Evolutionary conservation across 768 basidiomycete genomes (phyloP).

Genomic region (Hericium erinaceus): DNA sequence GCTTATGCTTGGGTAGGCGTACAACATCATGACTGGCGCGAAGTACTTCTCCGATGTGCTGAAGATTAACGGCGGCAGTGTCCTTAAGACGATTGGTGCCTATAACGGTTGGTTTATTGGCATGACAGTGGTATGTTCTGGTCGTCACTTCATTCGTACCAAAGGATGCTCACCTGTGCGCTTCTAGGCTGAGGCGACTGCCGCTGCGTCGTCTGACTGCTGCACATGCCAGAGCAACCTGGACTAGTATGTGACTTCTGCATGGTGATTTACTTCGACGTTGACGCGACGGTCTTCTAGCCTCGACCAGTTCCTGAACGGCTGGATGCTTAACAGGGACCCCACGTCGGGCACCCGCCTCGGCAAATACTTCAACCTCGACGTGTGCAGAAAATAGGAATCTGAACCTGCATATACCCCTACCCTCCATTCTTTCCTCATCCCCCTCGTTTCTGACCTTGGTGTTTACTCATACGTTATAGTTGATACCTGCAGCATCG

Average conservation of each 20-base stretch:
- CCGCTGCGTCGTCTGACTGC: slow-evolving; percentile 43
- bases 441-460: too few relatives aligned
- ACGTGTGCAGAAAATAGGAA: slow-evolving; percentile 20
- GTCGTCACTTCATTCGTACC: not conserved
- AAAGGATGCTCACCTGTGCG: not conserved
- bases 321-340: slow-evolving; percentile 56
- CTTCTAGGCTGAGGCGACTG: slow-evolving; percentile 43
- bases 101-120: slow-evolving; percentile 68
- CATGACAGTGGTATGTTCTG: slow-evolving; percentile 46
- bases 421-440: too few relatives aligned
- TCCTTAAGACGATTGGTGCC: slow-evolving; percentile 50
- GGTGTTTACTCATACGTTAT: too few relatives aligned
- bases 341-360: slow-evolving; percentile 32
- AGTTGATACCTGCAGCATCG: too few relatives aligned
- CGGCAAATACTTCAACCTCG: slow-evolving; percentile 63
- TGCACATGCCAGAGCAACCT: slow-evolving; percentile 76
- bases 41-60: slow-evolving; percentile 49
- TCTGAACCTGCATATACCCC: too few relatives aligned
- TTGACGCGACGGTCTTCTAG: slow-evolving; percentile 24
- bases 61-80: slow-evolving; percentile 36
- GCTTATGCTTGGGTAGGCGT: slow-evolving; percentile 35
- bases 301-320: slow-evolving; percentile 62
- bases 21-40: slow-evolving; percentile 63
- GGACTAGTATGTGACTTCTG: slow-evolving; percentile 55
- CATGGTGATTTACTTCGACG: not conserved